Evolutionary conservation across 148 eudicot species (phyloP).

Genomic region (Chenopodium quinoa): DNA sequence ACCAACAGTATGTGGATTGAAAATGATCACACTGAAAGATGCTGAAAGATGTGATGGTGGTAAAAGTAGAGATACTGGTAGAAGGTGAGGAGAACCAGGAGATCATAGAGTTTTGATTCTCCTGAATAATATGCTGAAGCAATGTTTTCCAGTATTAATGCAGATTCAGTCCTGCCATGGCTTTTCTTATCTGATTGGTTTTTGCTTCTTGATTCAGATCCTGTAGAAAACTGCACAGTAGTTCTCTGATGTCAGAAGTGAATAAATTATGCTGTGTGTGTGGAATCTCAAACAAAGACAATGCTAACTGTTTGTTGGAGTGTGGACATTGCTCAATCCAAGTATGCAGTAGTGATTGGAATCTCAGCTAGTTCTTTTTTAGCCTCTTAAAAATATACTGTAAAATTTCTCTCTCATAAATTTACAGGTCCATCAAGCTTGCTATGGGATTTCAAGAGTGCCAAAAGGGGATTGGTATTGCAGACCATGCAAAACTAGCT

Average conservation of each 20-base stretch:
- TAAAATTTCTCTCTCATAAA: slow-evolving; percentile 8
- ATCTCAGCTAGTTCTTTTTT: slow-evolving; percentile 5
- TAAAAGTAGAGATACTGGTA: slow-evolving; percentile 18
- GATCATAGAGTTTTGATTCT: neutral
- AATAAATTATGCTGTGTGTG: slow-evolving; percentile 54
- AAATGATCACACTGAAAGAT: slow-evolving; percentile 14
- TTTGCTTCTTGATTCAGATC: slow-evolving; percentile 34
- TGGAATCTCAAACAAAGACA: slow-evolving; percentile 48
- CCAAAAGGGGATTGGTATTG: slow-evolving; percentile 57
- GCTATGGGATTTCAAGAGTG: slow-evolving; percentile 53
- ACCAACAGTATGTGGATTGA: slow-evolving; percentile 25
- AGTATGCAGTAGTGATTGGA: slow-evolving; percentile 30
- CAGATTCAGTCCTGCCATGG: neutral
- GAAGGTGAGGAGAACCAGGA: slow-evolving; percentile 34
- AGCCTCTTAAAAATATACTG: slow-evolving; percentile 6
- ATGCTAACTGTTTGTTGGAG: slow-evolving; percentile 42
- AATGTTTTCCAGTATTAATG: slow-evolving; percentile 5
- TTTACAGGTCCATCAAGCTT: slow-evolving; percentile 60
- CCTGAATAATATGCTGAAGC: slow-evolving; percentile 3
- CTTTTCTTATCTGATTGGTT: slow-evolving; percentile 9
- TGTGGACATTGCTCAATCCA: slow-evolving; percentile 44
- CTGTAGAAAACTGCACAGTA: slow-evolving; percentile 21
- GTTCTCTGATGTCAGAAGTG: slow-evolving; percentile 18
- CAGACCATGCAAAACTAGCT: slow-evolving; percentile 50
- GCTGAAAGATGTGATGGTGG: slow-evolving; percentile 21